Evolutionary conservation across 768 basidiomycete species (phyloP).

Genomic region (Rhodotorula diobovata): DNA sequence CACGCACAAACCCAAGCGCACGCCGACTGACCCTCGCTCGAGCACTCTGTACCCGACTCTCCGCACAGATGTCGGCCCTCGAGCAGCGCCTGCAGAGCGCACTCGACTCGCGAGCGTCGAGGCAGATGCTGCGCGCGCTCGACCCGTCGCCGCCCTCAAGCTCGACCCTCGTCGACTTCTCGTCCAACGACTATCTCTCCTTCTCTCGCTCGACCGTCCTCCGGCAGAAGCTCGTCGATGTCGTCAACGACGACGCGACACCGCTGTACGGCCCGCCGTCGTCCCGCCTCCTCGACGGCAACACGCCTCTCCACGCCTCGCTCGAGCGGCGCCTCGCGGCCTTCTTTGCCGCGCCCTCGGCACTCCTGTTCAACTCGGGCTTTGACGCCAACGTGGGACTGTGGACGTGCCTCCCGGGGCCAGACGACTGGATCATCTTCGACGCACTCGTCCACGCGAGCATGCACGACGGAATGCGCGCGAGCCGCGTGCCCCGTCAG

Average conservation of each 20-base stretch:
- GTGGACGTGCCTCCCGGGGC: constrained; percentile 73
- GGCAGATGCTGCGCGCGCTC: constrained; percentile 62
- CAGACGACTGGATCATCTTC: constrained; percentile 69
- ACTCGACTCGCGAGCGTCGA: constrained; percentile 63
- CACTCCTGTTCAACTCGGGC: constrained; percentile 84
- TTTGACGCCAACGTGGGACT: constrained; percentile 88
- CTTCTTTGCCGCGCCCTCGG: constrained; percentile 47
- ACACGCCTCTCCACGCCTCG: constrained; percentile 58
- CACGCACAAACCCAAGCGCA: no score
- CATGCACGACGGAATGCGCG: constrained; percentile 83
- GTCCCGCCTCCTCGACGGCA: constrained; percentile 77
- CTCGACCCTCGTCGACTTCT: constrained; percentile 39
- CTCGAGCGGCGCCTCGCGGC: constrained; percentile 56
- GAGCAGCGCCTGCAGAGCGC: constrained; percentile 53
- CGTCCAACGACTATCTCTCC: constrained; percentile 43
- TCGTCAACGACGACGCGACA: constrained; percentile 57
- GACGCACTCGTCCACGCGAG: constrained; percentile 88
- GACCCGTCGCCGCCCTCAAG: constrained; percentile 55
- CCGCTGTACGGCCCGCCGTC: constrained; percentile 69
- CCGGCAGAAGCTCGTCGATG: constrained; percentile 52
- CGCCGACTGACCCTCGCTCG: not conserved
- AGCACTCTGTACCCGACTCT: no score
- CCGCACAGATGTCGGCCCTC: constrained; percentile 41
- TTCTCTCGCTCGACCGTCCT: constrained; percentile 16
- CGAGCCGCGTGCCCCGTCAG: constrained; percentile 49